A percentile compares a stretch with the other conserved stretches of the same genome.
phyloP scores from a whole-genome alignment of 148 eudicot genomes.

The Agrostemma githago region DNA sequence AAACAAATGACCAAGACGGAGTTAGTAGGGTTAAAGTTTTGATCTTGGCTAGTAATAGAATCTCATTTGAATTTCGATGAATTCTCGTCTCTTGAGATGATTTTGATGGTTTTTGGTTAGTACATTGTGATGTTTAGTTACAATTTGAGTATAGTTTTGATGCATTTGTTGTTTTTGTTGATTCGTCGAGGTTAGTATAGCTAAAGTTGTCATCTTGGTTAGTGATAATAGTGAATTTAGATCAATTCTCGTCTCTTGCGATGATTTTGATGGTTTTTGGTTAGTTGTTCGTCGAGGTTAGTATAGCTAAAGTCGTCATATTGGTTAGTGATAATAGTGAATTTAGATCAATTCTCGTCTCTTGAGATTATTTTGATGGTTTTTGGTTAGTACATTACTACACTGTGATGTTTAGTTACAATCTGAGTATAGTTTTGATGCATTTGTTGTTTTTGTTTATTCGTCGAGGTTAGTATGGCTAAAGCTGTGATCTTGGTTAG shows the following conservation, averaged over 20 bases:
- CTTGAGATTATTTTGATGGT: no score
- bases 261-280: no score
- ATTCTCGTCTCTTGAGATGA: background rate
- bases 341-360: no score
- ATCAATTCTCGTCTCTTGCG: background rate
- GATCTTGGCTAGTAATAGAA: background rate
- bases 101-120: background rate
- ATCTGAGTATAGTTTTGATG: no score
- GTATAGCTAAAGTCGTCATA: background rate
- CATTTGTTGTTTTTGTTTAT: background rate
- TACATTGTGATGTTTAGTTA: background rate
- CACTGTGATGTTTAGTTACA: background rate
- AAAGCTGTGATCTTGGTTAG: no score
- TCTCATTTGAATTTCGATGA: background rate
- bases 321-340: no score
- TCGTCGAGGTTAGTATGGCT: no score
- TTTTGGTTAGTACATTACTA: no score
- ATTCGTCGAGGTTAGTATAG: background rate
- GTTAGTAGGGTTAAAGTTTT: background rate
- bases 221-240: no score
- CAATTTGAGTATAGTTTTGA: no score
- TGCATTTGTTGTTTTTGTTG: background rate
- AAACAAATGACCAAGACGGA: no score
- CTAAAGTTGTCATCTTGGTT: background rate
- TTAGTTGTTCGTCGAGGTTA: no score